These are phyloP conservation scores for Heritiera fomes DNA, from an alignment of 345 rosid species.

Conservation along the genomic window DNA sequence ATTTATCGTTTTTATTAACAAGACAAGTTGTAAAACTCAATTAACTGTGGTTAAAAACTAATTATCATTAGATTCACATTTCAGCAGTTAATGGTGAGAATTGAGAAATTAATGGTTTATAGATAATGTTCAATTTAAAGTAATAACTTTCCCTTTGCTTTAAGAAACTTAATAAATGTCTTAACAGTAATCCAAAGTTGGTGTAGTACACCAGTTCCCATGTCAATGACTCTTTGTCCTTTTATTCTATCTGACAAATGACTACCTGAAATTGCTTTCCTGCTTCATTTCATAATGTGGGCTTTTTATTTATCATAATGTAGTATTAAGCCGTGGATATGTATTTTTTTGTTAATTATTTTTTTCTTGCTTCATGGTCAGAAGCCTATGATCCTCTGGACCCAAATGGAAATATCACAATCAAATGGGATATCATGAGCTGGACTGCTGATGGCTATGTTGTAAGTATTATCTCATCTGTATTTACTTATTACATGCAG, in stretches of 20 bases:
- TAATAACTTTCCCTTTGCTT: background rate
- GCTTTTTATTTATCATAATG: background rate
- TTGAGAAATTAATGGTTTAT: background rate
- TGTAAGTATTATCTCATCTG: conserved; percentile 41
- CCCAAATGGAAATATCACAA: conserved; percentile 86
- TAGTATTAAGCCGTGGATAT: background rate
- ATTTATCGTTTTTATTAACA: background rate
- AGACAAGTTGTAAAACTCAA: background rate
- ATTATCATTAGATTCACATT: background rate
- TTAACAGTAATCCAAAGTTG: background rate
- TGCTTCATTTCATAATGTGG: background rate
- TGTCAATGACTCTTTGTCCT: background rate
- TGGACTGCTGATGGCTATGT: conserved; percentile 91
- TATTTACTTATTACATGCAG: background rate
- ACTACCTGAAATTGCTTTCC: background rate
- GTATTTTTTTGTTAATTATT: background rate
- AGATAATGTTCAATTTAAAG: background rate
- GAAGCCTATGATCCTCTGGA: conserved; percentile 92
- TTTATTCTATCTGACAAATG: background rate
- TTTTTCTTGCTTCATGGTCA: conserved; percentile 16
- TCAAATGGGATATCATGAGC: conserved; percentile 82
- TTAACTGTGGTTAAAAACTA: background rate
- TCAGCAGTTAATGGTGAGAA: background rate
- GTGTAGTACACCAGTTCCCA: no score
- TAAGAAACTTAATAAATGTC: background rate